These are phyloP conservation scores for Salvia splendens DNA, from an alignment of 257 asterid genomes.

Conservation along the genomic window DNA sequence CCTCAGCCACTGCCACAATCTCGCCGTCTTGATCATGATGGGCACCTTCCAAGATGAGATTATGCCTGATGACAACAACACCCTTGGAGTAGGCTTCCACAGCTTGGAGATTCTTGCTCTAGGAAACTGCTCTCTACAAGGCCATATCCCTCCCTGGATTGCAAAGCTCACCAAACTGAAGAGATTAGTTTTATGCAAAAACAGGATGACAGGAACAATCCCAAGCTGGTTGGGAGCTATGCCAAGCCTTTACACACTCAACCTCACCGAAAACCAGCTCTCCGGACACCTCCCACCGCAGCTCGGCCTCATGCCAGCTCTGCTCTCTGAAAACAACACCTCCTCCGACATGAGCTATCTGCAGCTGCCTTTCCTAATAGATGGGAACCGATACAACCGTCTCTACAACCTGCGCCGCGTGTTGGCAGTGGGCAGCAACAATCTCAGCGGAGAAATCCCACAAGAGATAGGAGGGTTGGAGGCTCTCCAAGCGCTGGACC, in stretches of 20 bases:
- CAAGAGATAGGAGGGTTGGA: slow-evolving; percentile 43
- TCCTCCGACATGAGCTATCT: slow-evolving; percentile 45
- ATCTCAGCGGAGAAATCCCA: slow-evolving; percentile 51
- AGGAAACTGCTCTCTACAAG: slow-evolving; percentile 47
- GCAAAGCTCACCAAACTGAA: slow-evolving; percentile 36
- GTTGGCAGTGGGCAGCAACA: slow-evolving; percentile 46
- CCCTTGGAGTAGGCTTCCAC: slow-evolving; percentile 25
- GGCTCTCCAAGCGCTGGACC: slow-evolving; percentile 47
- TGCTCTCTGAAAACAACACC: slow-evolving; percentile 37
- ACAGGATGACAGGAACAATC: slow-evolving; percentile 46
- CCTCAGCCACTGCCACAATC: slow-evolving; percentile 44
- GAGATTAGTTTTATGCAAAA: slow-evolving; percentile 24
- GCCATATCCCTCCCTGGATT: slow-evolving; percentile 49
- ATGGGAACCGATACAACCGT: slow-evolving; percentile 42
- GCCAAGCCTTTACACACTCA: slow-evolving; percentile 47
- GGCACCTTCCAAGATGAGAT: slow-evolving; percentile 38
- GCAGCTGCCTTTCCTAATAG: slow-evolving; percentile 48
- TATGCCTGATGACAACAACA: slow-evolving; percentile 36
- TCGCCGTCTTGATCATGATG: slow-evolving; percentile 53
- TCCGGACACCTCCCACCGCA: slow-evolving; percentile 42
- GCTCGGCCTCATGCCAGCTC: slow-evolving; percentile 30
- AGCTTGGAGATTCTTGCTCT: slow-evolving; percentile 48
- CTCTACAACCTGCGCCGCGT: slow-evolving; percentile 54
- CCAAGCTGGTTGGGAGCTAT: slow-evolving; percentile 52
- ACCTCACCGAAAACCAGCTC: slow-evolving; percentile 44